Evolutionary conservation across 768 basidiomycete species (phyloP), one percentile per base, ranked within the genome.

Genomic region (Lyophyllum semitale): DNA sequence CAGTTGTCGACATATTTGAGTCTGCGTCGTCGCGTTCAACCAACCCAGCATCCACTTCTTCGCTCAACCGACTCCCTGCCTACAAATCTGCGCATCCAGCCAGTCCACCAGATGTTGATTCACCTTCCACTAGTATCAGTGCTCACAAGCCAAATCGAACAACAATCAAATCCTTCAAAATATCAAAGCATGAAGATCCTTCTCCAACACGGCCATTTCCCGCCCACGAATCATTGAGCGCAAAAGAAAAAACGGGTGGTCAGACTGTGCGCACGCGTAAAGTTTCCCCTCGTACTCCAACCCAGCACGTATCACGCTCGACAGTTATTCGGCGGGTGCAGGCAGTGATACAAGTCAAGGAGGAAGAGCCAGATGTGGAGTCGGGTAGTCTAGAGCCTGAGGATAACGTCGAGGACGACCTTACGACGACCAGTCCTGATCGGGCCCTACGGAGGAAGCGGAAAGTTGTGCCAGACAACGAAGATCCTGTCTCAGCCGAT

Each of bases 241-340:
- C 54, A 3, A 43, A 53, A 25, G 41, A 43, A 17, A 47, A 6
- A 18, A 6, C 54, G 17, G 37, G 43, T 20, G 12, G 33, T 17
- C 54, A 52, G 44, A 29, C 54, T 52, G 49, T 53, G 47, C 51
- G 54, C 51, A 58, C 42, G 15, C 62, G 29, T 17, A 58, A 61
- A 32, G 32, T 45, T 17, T 47, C 62, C 35, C 37, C 50, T 43
- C 45, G 44, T 38, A 64, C 22, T 29, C 37, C 48, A 15, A 54
- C 52, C 43, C 58, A 18, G 37, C 49, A 52, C 20, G 57, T 50
- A 41, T 59, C 64, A 4, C 63, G 57, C 11, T 65, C 66, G 46
- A 75, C 73, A 0, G 65, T 90, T 15, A 75, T 90, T 38, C 81
- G 88, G 20, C 83, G 84, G 30, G 88, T 90, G 8, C 81, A 83